Percentiles rank a stretch among this genome's conserved stretches.
Evolutionary conservation across 1,284 basidiomycete species (phyloP).

Genomic region (Phlebopus sp.): DNA sequence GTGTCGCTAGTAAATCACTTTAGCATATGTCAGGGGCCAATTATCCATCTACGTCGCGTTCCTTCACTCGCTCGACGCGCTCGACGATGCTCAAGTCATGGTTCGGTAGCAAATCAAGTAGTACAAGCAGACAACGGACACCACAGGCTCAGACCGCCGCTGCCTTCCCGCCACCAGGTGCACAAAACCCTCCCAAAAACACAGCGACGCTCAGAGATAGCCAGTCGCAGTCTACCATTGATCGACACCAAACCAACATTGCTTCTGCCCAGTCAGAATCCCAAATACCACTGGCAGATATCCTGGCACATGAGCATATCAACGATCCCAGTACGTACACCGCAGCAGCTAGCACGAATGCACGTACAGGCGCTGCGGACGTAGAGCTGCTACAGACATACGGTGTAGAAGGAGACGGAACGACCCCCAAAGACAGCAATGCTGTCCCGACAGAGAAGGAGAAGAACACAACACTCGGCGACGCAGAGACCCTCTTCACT

Average conservation of each 20-base stretch:
- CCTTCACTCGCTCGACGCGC: neutral
- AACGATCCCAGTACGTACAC: conserved; percentile 23
- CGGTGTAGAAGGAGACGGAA: conserved; percentile 6
- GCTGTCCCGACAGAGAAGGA: conserved; percentile 2
- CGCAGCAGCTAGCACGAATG: conserved; percentile 17
- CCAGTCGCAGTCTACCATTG: conserved; percentile 18
- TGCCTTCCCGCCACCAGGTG: too few relatives aligned
- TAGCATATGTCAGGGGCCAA: conserved; percentile 17
- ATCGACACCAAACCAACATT: conserved; percentile 9
- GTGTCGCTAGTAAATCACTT: neutral
- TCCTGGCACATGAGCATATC: conserved; percentile 19
- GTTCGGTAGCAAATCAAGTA: conserved; percentile 26
- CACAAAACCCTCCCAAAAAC: neutral
- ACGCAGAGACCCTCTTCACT: conserved; percentile 35
- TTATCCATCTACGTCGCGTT: neutral
- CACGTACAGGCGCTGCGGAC: conserved; percentile 14
- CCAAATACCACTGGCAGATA: conserved; percentile 22
- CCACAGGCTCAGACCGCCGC: neutral
- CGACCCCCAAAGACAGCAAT: conserved; percentile 1
- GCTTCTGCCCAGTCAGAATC: conserved; percentile 18
- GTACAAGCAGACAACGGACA: conserved; percentile 12
- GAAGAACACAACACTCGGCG: conserved; percentile 5
- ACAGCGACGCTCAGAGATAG: conserved; percentile 1
- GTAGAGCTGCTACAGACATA: conserved; percentile 15
- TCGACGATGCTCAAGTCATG: conserved; percentile 27